Percentiles rank a stretch among this genome's conserved stretches.
These are phyloP conservation scores for Penicillium sp. DNA, from an alignment of 2,329 filamentous ascomycete genomes.

Conservation along the genomic window DNA sequence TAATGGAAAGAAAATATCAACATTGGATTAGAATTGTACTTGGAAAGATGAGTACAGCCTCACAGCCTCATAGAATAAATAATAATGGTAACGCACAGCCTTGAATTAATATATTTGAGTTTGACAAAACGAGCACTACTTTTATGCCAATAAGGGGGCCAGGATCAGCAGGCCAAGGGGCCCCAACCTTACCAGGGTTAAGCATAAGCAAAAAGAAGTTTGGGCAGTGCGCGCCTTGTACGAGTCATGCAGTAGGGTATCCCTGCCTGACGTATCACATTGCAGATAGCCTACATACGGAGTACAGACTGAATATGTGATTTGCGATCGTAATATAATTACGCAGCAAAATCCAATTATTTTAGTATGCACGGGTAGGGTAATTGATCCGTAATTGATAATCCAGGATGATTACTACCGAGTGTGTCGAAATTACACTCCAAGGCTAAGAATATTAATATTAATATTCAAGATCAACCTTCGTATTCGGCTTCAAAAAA, in stretches of 20 bases:
- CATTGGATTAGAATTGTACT: background rate
- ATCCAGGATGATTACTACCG: background rate
- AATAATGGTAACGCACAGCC: slow-evolving; percentile 5
- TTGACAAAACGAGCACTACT: slow-evolving; percentile 11
- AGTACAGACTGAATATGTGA: background rate
- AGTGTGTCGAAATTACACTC: background rate
- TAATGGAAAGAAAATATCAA: no score
- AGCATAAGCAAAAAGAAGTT: slow-evolving; percentile 35
- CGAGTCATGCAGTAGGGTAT: slow-evolving; percentile 26
- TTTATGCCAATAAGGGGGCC: slow-evolving; percentile 20
- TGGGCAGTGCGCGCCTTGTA: slow-evolving; percentile 28
- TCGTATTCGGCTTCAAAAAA: slow-evolving; percentile 25
- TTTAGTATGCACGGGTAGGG: background rate
- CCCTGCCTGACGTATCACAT: slow-evolving; percentile 26
- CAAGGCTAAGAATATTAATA: background rate
- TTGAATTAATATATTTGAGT: slow-evolving; percentile 22
- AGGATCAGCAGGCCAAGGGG: slow-evolving; percentile 28
- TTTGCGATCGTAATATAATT: background rate
- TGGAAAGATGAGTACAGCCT: background rate
- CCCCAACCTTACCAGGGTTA: slow-evolving; percentile 42
- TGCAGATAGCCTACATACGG: slow-evolving; percentile 1
- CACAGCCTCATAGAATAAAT: background rate
- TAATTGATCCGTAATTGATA: slow-evolving; percentile 1
- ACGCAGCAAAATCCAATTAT: background rate
- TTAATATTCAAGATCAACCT: background rate